A percentile compares a stretch with the other conserved stretches of the same genome.
Conservation (phyloP, 306 rosid genomes). For the Lathyrus sativus region DNA sequence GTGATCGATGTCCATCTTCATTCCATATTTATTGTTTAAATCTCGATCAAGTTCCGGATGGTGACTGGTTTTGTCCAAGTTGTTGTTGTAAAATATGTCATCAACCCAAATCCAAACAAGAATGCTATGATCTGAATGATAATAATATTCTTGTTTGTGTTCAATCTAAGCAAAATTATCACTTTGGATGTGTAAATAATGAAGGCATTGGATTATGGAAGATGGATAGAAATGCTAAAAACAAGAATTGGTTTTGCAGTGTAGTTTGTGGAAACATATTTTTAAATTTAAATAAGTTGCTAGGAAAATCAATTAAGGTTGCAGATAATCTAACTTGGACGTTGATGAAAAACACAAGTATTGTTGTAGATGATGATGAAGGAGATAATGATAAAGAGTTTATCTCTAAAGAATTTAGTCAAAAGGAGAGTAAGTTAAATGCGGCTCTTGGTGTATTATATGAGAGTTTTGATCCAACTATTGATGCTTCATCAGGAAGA, state of each 20-base stretch:
- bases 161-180: conserved; percentile 61
- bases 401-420: neutral
- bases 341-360: conserved; percentile 35
- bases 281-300: conserved; percentile 39
- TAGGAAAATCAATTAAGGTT: conserved; percentile 52
- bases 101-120: conserved; percentile 3
- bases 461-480: conserved; percentile 55
- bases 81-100: conserved; percentile 63
- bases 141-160: conserved; percentile 37
- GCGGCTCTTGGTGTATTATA: conserved; percentile 54
- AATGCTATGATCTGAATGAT: conserved; percentile 1
- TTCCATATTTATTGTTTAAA: conserved; percentile 55
- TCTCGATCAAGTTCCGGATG: conserved; percentile 39
- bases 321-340: conserved; percentile 58
- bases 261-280: conserved; percentile 46
- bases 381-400: no score
- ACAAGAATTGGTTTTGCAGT: conserved; percentile 50
- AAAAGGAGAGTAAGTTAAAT: conserved; percentile 43
- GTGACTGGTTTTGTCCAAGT: conserved; percentile 69
- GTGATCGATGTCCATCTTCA: conserved; percentile 64
- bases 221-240: neutral
- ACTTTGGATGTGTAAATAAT: conserved; percentile 46
- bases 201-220: neutral
- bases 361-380: neutral
- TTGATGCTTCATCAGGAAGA: conserved; percentile 20